Conservation (phyloP, 768 basidiomycete species). For the Termitomyces sp. region DNA sequence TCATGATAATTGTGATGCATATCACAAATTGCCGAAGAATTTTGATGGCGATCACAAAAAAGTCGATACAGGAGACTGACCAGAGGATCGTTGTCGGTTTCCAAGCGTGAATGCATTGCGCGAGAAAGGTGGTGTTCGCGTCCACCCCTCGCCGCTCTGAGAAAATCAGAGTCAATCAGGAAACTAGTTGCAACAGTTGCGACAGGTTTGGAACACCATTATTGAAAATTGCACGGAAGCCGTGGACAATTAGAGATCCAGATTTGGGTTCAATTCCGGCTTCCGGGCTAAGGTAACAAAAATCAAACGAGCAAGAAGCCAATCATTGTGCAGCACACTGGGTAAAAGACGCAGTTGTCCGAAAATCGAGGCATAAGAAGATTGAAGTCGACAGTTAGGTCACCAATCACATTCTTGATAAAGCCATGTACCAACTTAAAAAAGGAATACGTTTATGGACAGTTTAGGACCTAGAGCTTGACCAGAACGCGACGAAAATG, state of each 20-base stretch:
- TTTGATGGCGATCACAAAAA: background rate
- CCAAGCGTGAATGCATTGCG: background rate
- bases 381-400: background rate
- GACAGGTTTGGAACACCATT: background rate
- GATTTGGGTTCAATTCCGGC: background rate
- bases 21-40: background rate
- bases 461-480: no score
- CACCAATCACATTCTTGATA: background rate
- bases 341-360: background rate
- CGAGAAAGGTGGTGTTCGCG: no score
- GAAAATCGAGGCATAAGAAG: background rate
- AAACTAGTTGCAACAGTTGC: background rate
- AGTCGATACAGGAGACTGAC: background rate
- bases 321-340: background rate
- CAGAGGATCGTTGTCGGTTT: background rate
- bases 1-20: background rate
- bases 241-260: background rate
- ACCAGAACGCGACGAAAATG: background rate
- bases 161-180: background rate
- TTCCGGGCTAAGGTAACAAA: background rate
- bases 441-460: background rate
- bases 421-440: background rate
- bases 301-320: background rate
- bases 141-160: background rate
- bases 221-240: background rate